Evolutionary conservation across 805 yeast species (phyloP), one percentile per base, ranked within the genome.

Genomic region (Lipomyces chichibuensis): DNA sequence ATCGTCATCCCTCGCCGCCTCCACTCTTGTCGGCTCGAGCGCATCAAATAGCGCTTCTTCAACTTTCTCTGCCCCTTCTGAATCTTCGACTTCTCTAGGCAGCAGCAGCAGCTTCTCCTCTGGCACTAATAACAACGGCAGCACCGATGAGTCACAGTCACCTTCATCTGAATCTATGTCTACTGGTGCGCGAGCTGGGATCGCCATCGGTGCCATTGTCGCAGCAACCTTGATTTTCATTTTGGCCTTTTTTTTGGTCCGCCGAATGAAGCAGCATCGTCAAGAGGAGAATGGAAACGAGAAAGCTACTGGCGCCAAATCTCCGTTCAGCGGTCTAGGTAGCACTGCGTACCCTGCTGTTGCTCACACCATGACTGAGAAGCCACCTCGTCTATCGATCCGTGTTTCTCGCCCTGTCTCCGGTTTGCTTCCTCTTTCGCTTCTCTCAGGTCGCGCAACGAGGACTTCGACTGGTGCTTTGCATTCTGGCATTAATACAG

Each of bases 81-180:
- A 32, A 37, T 27, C 57, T 11, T 59, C 58, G 33, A 57, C 60
- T 13, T 43, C 59, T 17, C 20, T 55, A 13, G 29, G 60, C 14
- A 9, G 29, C 14, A 13, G 60, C 39, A 25, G 51, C 58, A 14
- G 55, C 37, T n/a, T 61, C 53, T 14, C 62, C 43, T 5, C 62
- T 17, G 39, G 60, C 5, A 20, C 46, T 29, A 35, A 43, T 17
- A 37, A 39, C 33, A 37, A 46, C 43, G 52, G 57, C 57, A 25
- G 39, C 17, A 17, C 33, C 27, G 56, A 52, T 29, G 6, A 3
- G 64, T 25, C 98, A 39, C 97, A 98, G 78, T 94, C 97, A 68
- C 88, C 92, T 23, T 83, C 82, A 29, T 56, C 64, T 4, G 57
- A 62, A n/a, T 53, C 65, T n/a, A 60, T 69, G 23, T 62, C 69